Evolutionary conservation across 2,329 filamentous ascomycete species (phyloP).

Genomic region (Penicillium sp.): DNA sequence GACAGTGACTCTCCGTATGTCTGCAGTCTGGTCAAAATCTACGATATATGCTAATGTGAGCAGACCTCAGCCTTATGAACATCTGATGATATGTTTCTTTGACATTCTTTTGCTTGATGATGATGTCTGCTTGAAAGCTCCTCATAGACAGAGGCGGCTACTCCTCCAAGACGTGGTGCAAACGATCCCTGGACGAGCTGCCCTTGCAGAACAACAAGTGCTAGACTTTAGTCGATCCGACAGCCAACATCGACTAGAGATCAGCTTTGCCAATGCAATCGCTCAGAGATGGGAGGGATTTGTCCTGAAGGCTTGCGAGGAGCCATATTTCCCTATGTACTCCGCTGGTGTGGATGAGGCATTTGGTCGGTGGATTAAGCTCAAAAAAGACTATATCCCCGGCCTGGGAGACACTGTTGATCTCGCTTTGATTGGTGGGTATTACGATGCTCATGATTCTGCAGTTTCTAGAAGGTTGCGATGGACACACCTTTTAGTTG

Average conservation of each 20-base stretch:
- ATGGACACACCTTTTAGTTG: conserved; percentile 79
- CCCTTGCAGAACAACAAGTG: conserved; percentile 61
- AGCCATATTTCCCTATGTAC: conserved; percentile 66
- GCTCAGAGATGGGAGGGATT: conserved; percentile 68
- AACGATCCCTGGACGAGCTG: conserved; percentile 58
- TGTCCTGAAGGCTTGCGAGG: conserved; percentile 69
- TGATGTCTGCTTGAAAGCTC: conserved; percentile 47
- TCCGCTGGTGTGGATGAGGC: conserved; percentile 26
- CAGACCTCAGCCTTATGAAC: conserved; percentile 50
- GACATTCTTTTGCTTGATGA: conserved; percentile 57
- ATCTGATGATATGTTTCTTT: conserved; percentile 59
- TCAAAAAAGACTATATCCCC: conserved; percentile 81
- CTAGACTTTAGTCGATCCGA: conserved; percentile 59
- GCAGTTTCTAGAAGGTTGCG: conserved; percentile 51
- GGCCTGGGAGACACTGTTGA: conserved; percentile 78
- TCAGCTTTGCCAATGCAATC: conserved; percentile 65
- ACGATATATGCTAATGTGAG: conserved; percentile 14
- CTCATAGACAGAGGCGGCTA: conserved; percentile 41
- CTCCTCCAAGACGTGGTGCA: conserved; percentile 55
- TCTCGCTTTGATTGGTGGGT: conserved; percentile 72
- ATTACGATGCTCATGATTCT: conserved; percentile 63
- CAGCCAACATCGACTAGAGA: conserved; percentile 54
- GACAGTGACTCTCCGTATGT: conserved; percentile 64
- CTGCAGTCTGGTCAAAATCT: too few species aligned
- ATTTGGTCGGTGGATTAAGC: conserved; percentile 62